These are phyloP conservation scores for Citrullus mucosospermus DNA, from an alignment of 306 rosid species.

Conservation along the genomic window DNA sequence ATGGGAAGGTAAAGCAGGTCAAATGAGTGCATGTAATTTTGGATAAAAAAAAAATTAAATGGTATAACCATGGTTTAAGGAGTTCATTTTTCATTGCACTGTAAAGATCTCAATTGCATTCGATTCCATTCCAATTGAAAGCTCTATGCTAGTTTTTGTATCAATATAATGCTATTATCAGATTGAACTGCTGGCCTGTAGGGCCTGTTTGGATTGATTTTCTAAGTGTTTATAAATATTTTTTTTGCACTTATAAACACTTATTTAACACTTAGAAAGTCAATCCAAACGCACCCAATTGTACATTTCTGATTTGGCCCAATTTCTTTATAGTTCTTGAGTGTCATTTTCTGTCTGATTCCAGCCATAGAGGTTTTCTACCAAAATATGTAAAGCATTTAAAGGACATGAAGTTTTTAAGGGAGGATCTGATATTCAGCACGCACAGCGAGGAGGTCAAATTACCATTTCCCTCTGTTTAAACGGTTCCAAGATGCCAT, in stretches of 20 bases:
- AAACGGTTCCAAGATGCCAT: constrained; percentile 3
- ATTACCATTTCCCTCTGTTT: constrained; percentile 8
- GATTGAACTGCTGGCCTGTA: not conserved
- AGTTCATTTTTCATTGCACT: not conserved
- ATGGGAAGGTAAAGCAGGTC: not conserved
- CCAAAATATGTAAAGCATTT: constrained; percentile 50
- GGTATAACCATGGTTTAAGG: not conserved
- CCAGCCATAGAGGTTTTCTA: constrained; percentile 84
- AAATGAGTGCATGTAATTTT: not conserved
- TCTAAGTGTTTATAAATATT: too few species aligned
- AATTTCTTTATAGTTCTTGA: not conserved
- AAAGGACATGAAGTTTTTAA: constrained; percentile 67
- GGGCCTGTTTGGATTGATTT: too few species aligned
- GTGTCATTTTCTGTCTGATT: constrained; percentile 17
- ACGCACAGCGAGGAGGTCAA: constrained; percentile 84
- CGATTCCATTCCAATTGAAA: not conserved
- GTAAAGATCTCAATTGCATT: not conserved
- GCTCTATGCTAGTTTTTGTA: not conserved
- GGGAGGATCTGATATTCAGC: constrained; percentile 85
- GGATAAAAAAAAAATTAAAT: not conserved
- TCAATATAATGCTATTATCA: not conserved
- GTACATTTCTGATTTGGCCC: not conserved
- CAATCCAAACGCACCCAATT: not conserved
- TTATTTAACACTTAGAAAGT: too few species aligned
- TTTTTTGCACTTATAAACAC: too few species aligned